phyloP scores from a whole-genome alignment of 306 rosid genomes.

The Glycyrrhiza uralensis region DNA sequence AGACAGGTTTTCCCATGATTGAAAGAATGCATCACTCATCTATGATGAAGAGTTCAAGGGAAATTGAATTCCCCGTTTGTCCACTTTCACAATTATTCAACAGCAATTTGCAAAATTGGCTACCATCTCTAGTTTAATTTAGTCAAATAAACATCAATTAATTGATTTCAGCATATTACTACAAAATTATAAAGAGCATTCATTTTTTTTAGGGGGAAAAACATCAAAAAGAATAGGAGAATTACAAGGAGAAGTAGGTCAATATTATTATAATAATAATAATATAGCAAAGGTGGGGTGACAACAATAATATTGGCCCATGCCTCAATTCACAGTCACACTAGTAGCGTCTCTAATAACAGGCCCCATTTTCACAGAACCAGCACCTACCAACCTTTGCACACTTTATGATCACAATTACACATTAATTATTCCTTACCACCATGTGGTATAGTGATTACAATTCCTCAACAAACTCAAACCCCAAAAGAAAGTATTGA shows the following conservation, averaged over 20 bases:
- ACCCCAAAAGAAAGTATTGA: not conserved
- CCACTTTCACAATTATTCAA: constrained; percentile 16
- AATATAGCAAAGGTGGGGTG: constrained; percentile 11
- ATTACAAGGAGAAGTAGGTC: not conserved
- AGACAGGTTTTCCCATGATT: no score
- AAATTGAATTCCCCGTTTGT: not conserved
- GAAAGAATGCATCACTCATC: not conserved
- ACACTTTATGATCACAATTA: constrained; percentile 16
- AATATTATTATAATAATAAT: constrained; percentile 28
- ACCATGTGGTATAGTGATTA: constrained; percentile 21
- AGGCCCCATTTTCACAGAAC: constrained; percentile 43
- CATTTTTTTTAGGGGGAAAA: not conserved
- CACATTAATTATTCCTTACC: constrained; percentile 40
- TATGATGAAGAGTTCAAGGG: not conserved
- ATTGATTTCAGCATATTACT: not conserved
- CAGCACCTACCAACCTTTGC: constrained; percentile 19
- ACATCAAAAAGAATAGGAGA: not conserved
- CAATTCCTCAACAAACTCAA: constrained; percentile 30
- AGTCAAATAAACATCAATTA: not conserved
- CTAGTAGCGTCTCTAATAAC: not conserved
- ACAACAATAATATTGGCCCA: constrained; percentile 11
- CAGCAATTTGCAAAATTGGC: not conserved
- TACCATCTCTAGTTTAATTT: not conserved
- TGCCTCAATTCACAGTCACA: not conserved
- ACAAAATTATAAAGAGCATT: not conserved